Base-by-base conservation (phyloP, 2,329 filamentous ascomycete species). In the Cladophialophora bantiana region DNA sequence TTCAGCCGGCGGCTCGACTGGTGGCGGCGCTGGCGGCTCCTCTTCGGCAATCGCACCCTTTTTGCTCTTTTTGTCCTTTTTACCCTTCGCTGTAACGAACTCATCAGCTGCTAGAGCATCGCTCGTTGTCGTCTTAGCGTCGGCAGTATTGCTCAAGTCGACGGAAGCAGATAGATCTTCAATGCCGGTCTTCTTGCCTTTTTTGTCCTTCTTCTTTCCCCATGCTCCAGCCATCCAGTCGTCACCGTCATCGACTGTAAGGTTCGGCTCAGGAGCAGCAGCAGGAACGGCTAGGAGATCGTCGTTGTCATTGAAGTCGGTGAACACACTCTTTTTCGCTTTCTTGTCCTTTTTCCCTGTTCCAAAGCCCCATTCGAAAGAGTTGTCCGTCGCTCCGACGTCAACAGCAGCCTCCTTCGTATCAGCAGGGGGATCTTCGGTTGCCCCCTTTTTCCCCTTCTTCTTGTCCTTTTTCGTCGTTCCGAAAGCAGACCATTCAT, bases 121-220 rank as follows among this genome's bases (percentile, higher is more conserved):
- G 9, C 68, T 59, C 62, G 45, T 50, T 13, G 73, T 68, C 18
- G 68, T 64, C 6, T 53, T 69, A 40, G 50, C 59, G 59, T 68
- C 63, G 10, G 70, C 71, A 18, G 74, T 66, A 31, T 72, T 63
- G 34, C 70, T 70, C 63, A 69, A 40, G 66, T 75, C 61, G 58
- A 72, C 34, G n/a, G 74, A 65, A 50, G 68, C 63, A 10, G 71
- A 67, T 65, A 72, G 70, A 62, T 75, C 74, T 35, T 75, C 75
- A 4, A 73, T 68, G 15, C 71, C 67, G 5, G 60, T 62, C 45
- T 73, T 75, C 66, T 78, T 78, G 68, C 75, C 75, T 66, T 79
- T 79, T 58, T 80, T 81, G 71, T 81, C 81, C 71, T 83, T 81
- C 65, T 79, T 76, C 68, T 79, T 75, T 36, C 72, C 73, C 75